These are phyloP conservation scores for Pleurotus platypus DNA, from an alignment of 768 basidiomycete genomes.

Conservation along the genomic window DNA sequence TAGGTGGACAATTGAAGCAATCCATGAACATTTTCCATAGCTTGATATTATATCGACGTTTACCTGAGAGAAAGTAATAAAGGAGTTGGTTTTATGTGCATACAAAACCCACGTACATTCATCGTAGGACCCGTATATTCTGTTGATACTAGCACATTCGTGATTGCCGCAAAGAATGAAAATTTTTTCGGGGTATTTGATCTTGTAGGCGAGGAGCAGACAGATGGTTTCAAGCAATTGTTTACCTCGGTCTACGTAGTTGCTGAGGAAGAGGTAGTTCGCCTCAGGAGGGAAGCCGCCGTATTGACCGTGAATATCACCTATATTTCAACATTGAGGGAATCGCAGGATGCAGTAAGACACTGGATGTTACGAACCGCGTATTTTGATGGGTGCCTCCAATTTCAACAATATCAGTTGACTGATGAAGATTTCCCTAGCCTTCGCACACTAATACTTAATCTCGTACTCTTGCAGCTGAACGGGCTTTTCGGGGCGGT, in stretches of 20 bases:
- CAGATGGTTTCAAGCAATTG: slow-evolving; percentile 99
- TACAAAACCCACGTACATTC: slow-evolving; percentile 26
- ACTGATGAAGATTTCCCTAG: slow-evolving; percentile 98
- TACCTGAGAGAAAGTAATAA: slow-evolving; percentile 55
- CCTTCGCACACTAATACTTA: slow-evolving; percentile 98
- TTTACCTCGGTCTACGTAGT: slow-evolving; percentile 99
- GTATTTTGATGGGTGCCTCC: slow-evolving; percentile 99
- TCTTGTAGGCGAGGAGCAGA: slow-evolving; percentile 98
- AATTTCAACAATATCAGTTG: slow-evolving; percentile 97
- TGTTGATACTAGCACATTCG: no score
- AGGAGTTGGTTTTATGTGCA: background rate
- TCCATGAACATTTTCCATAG: slow-evolving; percentile 99
- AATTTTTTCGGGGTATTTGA: slow-evolving; percentile 99
- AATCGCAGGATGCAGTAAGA: slow-evolving; percentile 1
- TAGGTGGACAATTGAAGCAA: slow-evolving; percentile 99
- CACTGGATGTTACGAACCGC: slow-evolving; percentile 58
- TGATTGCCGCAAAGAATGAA: slow-evolving; percentile 46
- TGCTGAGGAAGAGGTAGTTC: slow-evolving; percentile 99
- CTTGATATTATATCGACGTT: slow-evolving; percentile 99
- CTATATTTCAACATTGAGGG: slow-evolving; percentile 33
- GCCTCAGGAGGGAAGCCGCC: slow-evolving; percentile 99
- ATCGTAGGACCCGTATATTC: no score
- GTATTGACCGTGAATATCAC: slow-evolving; percentile 99
- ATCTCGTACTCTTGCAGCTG: slow-evolving; percentile 99
- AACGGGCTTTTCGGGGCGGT: slow-evolving; percentile 97